Percentiles rank a stretch among this genome's conserved stretches.
phyloP scores from a whole-genome alignment of 2,329 filamentous ascomycete species.

The Huntiella moniliformis region DNA sequence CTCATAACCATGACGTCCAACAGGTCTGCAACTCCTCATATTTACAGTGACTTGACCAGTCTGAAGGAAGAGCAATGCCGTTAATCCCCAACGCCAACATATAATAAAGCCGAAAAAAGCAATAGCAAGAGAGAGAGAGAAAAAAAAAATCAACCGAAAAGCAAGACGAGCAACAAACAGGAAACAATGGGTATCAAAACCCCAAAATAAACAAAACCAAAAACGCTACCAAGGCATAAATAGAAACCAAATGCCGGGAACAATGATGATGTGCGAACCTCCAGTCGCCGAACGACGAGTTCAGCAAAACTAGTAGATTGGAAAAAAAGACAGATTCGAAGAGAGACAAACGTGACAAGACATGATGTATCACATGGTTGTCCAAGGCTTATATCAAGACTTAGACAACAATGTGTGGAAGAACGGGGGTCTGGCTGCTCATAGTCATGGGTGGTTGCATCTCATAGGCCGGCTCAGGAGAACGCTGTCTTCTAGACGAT shows the following conservation, averaged over 20 bases:
- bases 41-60: too few species aligned
- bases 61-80: conserved; percentile 5
- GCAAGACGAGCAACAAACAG: conserved; percentile 1
- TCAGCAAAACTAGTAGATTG: conserved; percentile 5
- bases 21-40: too few species aligned
- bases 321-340: conserved; percentile 7
- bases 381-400: too few species aligned
- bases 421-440: conserved; percentile 4
- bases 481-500: background rate
- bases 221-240: background rate
- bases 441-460: conserved; percentile 10
- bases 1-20: too few species aligned
- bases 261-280: background rate
- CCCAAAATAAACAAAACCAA: conserved; percentile 4
- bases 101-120: background rate
- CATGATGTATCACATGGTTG: conserved; percentile 2
- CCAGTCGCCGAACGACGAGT: too few species aligned
- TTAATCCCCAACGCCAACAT: too few species aligned
- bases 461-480: conserved; percentile 2
- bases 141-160: conserved; percentile 12
- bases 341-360: conserved; percentile 11
- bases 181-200: conserved; percentile 13
- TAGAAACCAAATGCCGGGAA: background rate
- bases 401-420: conserved; percentile 9
- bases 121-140: conserved; percentile 5